Evolutionary conservation across 352 stramenopile species (phyloP).

Genomic region (Thalassiosira mediterranea): DNA sequence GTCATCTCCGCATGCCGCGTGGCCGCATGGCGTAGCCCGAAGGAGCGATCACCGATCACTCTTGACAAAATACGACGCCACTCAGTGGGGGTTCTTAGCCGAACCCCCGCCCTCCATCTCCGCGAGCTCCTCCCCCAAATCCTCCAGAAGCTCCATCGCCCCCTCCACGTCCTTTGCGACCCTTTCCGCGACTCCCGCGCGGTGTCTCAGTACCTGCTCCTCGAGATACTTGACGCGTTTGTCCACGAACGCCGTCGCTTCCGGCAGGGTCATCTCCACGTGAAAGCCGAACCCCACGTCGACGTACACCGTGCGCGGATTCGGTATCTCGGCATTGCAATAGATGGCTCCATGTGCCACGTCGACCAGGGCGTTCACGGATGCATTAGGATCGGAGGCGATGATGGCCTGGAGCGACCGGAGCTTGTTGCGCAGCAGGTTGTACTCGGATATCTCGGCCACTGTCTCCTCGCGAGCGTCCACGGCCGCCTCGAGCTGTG

Average conservation of each 20-base stretch:
- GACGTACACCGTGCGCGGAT: constrained; percentile 63
- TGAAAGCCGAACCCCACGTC: constrained; percentile 77
- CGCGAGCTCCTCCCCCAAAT: constrained; percentile 36
- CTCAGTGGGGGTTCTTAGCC: no score
- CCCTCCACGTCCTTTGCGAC: constrained; percentile 57
- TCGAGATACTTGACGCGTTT: constrained; percentile 50
- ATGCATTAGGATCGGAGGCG: background rate
- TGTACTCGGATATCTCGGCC: constrained; percentile 64
- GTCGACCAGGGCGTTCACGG: constrained; percentile 52
- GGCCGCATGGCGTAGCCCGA: no score
- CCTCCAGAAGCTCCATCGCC: constrained; percentile 54
- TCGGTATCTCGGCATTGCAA: constrained; percentile 55
- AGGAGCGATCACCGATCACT: no score
- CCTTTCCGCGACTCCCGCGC: constrained; percentile 23
- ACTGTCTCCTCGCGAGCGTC: constrained; percentile 42
- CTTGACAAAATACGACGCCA: no score
- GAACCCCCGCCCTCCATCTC: constrained; percentile 13
- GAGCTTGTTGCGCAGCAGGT: constrained; percentile 48
- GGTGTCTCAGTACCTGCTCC: constrained; percentile 38
- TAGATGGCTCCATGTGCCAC: constrained; percentile 59
- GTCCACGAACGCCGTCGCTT: constrained; percentile 68
- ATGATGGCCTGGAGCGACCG: constrained; percentile 19
- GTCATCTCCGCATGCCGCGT: no score
- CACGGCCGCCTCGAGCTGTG: constrained; percentile 51
- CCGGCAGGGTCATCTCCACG: constrained; percentile 63